Base-by-base conservation (phyloP, 1,284 basidiomycete species). In the Irpex sp. region DNA sequence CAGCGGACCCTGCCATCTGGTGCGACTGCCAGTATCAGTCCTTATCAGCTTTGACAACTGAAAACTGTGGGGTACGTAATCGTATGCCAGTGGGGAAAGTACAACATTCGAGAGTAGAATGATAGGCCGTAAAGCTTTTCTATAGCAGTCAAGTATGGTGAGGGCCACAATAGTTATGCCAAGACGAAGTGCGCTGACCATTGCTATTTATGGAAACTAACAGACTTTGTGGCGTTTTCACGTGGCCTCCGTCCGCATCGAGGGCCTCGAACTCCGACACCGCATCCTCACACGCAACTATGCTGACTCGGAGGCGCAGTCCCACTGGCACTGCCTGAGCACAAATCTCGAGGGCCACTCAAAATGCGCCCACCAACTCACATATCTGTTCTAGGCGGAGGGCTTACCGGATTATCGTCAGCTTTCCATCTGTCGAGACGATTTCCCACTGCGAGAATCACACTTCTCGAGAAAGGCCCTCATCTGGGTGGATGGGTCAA, bases 401-500 rank as follows among this genome's bases (percentile, higher is more conserved):
- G 93, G 18, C 79, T 96, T 53, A 83, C 90, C 0, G 94, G 94
- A 6, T 82, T 96, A 14, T 87, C 92, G 0, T 83, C 91, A 14
- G 90, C 93, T 1, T 92, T 88, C 69, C 84, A 93, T 68, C 83
- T 94, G 18, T 79, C 89, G 5, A 78, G 87, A 58, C 78, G 82
- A 6, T 87, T 91, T 63, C 86, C 69, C 14, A 71, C 75, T 1
- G 73, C 82, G 0, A 74, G 72, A 21, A 84, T 97, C 58, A 82
- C 87, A 1, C 67, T 97, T 2, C 66, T 95, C 19, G 94, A 97
- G 67, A 83, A 80, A 65, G 75, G 82, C 3, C 57, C 76, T 0
- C 77, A 85, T 2, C 74, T 90, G 2, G 96, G 96, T 9, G 96
- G 96, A 36, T 98, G 94, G 94, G 84, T 94, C 0, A 77, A 77